Evolutionary conservation across 495 filamentous ascomycete genomes (phyloP), one percentile per base, ranked within the genome.

Genomic region (Letharia columbiana): DNA sequence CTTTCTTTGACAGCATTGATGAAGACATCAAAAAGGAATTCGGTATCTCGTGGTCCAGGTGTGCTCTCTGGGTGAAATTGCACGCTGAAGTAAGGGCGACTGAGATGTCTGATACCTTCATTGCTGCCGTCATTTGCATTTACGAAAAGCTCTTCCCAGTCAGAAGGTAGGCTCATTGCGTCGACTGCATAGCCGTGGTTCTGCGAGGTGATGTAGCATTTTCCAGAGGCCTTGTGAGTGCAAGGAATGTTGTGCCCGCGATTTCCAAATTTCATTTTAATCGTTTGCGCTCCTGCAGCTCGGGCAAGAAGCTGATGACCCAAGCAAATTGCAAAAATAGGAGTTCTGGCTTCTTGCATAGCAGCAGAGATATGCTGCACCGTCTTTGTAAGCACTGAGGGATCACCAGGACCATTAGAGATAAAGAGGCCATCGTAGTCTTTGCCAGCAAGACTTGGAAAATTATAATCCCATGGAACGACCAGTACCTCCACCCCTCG

Each of bases 251-350:
- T 98, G 81, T 96, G 92, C 47, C 94, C 94, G 71, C 94, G 90
- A 78, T 98, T 98, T 77, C 94, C 94, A 72, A 97, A 98, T 81
- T 96, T 96, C 89, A 98, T 95, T 79, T 98, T 98, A 65, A 80
- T 73, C 4, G 94, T 98, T 41, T 84, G 82, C 47, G 93, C 94
- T 62, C 94, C 94, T 31, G 91, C 88, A 37, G 94, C 91, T 67
- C 94, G 84, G 28, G 94, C 91, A 49, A 98, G 87, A 64, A 98
- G 82, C 77, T 98, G 94, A 73, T 98, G 94, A 61, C 94, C 94
- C 66, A 98, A 77, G 78, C 94, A 98, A 70, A 98, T 98, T 73
- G 92, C 94, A 70, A 98, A 98, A 42, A 98, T 87, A 18, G 94
- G 94, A 1, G 87, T 92, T 52, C 83, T 83, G 62, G 86, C 90